These are phyloP conservation scores for Lodderomyces theae DNA, from an alignment of 1,139 yeast species.

Conservation along the genomic window DNA sequence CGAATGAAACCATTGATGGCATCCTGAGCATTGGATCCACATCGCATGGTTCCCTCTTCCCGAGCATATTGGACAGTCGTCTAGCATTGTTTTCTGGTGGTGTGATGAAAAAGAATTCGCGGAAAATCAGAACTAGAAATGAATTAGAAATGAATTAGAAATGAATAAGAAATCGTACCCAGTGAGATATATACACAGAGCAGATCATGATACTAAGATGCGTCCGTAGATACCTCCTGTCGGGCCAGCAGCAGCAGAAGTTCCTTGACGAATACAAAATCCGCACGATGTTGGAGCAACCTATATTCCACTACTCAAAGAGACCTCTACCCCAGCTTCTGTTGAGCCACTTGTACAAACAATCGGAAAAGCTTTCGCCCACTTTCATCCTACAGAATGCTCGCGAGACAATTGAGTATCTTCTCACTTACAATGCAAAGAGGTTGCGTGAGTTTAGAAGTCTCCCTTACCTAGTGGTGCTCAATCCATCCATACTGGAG, in stretches of 20 bases:
- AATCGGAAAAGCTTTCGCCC: conserved; percentile 38
- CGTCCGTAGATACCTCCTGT: not conserved
- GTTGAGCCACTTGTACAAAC: conserved; percentile 41
- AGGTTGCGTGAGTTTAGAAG: conserved; percentile 66
- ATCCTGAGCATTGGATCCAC: conserved; percentile 66
- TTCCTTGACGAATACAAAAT: conserved; percentile 47
- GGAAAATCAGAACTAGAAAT: not conserved
- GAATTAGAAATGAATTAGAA: too few relatives aligned
- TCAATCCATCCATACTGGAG: conserved; percentile 87
- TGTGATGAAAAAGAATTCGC: not conserved
- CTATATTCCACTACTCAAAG: conserved; percentile 49
- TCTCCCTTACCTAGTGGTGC: conserved; percentile 77
- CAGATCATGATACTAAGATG: not conserved
- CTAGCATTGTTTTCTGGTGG: not conserved
- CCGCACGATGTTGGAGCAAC: conserved; percentile 49
- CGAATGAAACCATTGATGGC: conserved; percentile 62
- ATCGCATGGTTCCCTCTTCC: conserved; percentile 15
- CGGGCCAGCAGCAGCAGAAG: conserved; percentile 20
- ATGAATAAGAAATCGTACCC: not conserved
- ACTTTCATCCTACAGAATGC: conserved; percentile 36
- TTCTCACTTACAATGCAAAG: conserved; percentile 49
- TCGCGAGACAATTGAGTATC: conserved; percentile 41
- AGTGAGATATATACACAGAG: not conserved
- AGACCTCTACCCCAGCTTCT: conserved; percentile 49
- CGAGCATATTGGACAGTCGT: conserved; percentile 20